Evolutionary conservation across 2,329 filamentous ascomycete species (phyloP), one percentile per base, ranked within the genome.

Genomic region (Colletotrichum sp.): DNA sequence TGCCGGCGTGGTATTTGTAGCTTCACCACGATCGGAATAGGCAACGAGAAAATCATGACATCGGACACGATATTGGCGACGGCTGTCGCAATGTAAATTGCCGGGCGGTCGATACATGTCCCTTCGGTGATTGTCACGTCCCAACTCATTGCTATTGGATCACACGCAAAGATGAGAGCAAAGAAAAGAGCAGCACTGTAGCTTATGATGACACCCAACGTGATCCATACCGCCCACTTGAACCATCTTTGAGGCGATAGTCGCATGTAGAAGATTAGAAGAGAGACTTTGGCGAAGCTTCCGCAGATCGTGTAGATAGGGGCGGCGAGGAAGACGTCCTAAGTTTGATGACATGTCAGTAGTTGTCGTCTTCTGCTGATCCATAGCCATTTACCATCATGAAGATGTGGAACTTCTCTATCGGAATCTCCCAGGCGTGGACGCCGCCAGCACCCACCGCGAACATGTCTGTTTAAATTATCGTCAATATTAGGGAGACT

Each of bases 31-130:
- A 88, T 87, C 1, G 85, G 86, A 32, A 89, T 83, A 0, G 88
- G 88, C 3, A 90, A 78, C 1, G 83, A 77, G 64, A 88, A 88
- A 18, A 89, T 84, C 8, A 89, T 77, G 6, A 90, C 66, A 77
- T 90, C 88, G 9, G 87, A 88, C 18, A 85, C 70, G 61, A 89
- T 87, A 74, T 89, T 89, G 22, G 87, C 81, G 5, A 84, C 85
- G 0, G 88, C 87, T 16, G 88, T 88, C 39, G 85, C 83, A 25
- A 89, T 85, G 77, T 89, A 89, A 32, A 89, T 84, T 5, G 84
- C 82, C 25, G 87, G 84, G 27, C 85, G 83, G 70, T 88, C 81
- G 65, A 90, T 82, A 72, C 88, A 90, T n/a, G 69, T 80, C 75
- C 76, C 87, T 77, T 66, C 80, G 52, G 77, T 78, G 5, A 82